Evolutionary conservation across 371 early-diverging fungal genomes (phyloP).

Genomic region (Mucor piriformis): DNA sequence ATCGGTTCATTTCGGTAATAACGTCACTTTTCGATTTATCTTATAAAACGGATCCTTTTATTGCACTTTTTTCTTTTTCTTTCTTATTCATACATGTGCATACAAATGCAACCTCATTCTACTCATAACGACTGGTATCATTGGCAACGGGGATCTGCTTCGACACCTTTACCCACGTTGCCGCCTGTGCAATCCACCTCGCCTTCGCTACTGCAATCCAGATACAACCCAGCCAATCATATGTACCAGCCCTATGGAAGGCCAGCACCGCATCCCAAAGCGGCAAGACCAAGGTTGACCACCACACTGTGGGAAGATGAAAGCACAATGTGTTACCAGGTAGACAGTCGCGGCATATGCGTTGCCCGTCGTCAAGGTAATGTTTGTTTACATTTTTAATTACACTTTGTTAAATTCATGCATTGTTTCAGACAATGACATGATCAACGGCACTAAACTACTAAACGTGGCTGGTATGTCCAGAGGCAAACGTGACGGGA

Average conservation of each 20-base stretch:
- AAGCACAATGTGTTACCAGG: constrained; percentile 77
- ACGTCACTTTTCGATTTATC: background rate
- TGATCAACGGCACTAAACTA: constrained; percentile 82
- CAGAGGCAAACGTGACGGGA: constrained; percentile 80
- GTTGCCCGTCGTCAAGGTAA: constrained; percentile 79
- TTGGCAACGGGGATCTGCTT: background rate
- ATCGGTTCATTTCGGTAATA: constrained; percentile 4
- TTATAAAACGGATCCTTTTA: background rate
- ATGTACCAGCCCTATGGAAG: constrained; percentile 16
- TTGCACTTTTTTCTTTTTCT: background rate
- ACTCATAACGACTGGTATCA: background rate
- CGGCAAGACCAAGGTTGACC: constrained; percentile 59
- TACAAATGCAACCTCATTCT: background rate
- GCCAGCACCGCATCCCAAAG: background rate
- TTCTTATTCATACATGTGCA: background rate
- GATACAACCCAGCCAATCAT: background rate
- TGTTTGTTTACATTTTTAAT: background rate
- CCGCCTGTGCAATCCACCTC: background rate
- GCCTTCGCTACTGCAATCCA: background rate
- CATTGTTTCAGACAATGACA: constrained; percentile 58
- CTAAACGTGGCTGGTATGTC: constrained; percentile 80
- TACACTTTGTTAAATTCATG: background rate
- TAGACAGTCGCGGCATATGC: constrained; percentile 77
- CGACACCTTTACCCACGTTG: constrained; percentile 4
- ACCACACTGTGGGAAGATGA: constrained; percentile 87